A percentile compares a stretch with the other conserved stretches of the same genome.
Conservation (phyloP, 2,329 filamentous ascomycete species). For the Alternaria gansuensis region DNA sequence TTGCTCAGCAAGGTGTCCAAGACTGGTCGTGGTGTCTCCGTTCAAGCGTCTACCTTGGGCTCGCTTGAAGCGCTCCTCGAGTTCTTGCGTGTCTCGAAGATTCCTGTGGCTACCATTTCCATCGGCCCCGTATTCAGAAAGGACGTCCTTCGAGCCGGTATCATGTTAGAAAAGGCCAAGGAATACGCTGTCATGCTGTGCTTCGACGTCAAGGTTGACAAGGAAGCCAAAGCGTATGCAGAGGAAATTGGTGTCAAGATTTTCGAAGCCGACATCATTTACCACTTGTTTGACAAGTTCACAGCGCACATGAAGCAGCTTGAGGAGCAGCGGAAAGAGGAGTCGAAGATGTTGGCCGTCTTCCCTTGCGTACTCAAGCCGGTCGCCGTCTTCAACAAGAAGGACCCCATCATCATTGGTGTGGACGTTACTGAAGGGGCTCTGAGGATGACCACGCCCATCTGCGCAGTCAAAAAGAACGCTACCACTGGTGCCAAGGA, state of each 20-base stretch:
- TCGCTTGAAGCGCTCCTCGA: conserved; percentile 95
- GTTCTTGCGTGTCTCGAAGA: conserved; percentile 95
- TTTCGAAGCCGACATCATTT: conserved; percentile 98
- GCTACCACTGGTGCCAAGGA: conserved; percentile 82
- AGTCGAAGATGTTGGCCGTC: conserved; percentile 92
- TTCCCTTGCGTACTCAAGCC: conserved; percentile 93
- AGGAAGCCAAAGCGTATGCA: conserved; percentile 89
- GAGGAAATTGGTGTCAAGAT: conserved; percentile 96
- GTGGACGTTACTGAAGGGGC: conserved; percentile 94
- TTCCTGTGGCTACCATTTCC: conserved; percentile 95
- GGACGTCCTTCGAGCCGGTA: conserved; percentile 91
- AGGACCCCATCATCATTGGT: conserved; percentile 90
- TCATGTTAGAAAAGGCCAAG: conserved; percentile 94
- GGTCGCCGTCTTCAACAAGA: conserved; percentile 98
- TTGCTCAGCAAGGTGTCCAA: conserved; percentile 92
- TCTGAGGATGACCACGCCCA: conserved; percentile 85
- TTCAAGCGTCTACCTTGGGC: conserved; percentile 96
- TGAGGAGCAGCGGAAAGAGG: conserved; percentile 91
- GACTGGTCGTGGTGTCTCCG: conserved; percentile 91
- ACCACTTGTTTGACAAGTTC: conserved; percentile 96
- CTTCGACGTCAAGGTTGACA: conserved; percentile 99
- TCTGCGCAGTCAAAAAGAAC: conserved; percentile 86
- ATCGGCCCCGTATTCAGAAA: conserved; percentile 98
- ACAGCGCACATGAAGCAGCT: conserved; percentile 92
- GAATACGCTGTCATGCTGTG: conserved; percentile 99